Evolutionary conservation across 257 asterid genomes (phyloP).

Genomic region (Oldenlandia corymbosa): DNA sequence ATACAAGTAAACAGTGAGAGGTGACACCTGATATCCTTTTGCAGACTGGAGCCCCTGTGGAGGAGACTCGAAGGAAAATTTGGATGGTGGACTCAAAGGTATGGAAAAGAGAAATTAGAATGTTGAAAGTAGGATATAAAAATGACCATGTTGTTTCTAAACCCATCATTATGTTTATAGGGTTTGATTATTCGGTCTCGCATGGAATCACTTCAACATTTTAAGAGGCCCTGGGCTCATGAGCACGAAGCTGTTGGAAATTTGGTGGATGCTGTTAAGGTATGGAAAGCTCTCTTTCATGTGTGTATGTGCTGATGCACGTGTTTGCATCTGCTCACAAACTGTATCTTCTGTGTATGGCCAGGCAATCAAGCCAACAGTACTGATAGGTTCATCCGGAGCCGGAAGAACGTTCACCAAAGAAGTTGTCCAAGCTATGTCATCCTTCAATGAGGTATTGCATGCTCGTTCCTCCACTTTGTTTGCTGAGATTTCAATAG

Average conservation of each 20-base stretch:
- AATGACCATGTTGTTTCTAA: not conserved
- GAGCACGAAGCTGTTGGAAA: constrained; percentile 60
- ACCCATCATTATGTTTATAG: constrained; percentile 24
- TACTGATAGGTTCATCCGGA: constrained; percentile 91
- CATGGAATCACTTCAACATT: constrained; percentile 68
- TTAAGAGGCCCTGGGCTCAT: constrained; percentile 89
- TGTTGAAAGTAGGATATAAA: too few species aligned
- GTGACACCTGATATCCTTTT: constrained; percentile 9
- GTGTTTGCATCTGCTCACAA: not conserved
- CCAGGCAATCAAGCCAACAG: constrained; percentile 80
- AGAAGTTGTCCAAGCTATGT: constrained; percentile 74
- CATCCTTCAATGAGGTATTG: constrained; percentile 62
- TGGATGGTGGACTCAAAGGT: constrained; percentile 69
- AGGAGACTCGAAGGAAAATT: constrained; percentile 80
- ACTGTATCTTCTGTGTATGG: constrained; percentile 10
- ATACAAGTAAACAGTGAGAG: not conserved
- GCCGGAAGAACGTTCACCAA: constrained; percentile 85
- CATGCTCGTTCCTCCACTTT: not conserved
- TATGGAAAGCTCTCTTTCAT: constrained; percentile 16
- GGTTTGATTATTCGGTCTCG: constrained; percentile 78
- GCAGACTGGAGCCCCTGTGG: constrained; percentile 76
- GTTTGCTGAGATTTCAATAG: not conserved
- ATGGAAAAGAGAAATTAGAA: too few species aligned
- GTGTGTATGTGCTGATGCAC: not conserved
- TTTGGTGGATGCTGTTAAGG: constrained; percentile 81